Percentiles rank a stretch among this genome's conserved stretches.
Evolutionary conservation across 257 asterid genomes (phyloP).

Genomic region (Solanum piurae): DNA sequence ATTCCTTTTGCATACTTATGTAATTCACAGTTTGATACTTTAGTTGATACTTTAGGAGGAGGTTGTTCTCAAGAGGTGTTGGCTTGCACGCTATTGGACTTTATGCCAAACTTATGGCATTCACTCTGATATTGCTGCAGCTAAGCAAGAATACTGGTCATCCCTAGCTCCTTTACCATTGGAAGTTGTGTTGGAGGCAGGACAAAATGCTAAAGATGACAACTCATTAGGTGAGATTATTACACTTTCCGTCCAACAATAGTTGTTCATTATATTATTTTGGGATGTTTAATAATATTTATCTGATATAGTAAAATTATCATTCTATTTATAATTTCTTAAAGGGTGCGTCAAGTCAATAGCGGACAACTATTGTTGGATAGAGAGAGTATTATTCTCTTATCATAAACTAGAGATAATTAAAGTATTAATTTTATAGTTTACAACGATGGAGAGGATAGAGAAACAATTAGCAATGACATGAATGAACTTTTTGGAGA

Average conservation of each 20-base stretch:
- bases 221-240: constrained; percentile 26
- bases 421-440: constrained; percentile 17
- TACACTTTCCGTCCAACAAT: not conserved
- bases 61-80: constrained; percentile 83
- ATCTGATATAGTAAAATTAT: not conserved
- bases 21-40: constrained; percentile 34
- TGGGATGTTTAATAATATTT: not conserved
- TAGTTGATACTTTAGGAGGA: constrained; percentile 73
- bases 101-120: constrained; percentile 69
- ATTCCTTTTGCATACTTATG: constrained; percentile 15
- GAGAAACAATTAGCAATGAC: constrained; percentile 30
- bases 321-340: no score
- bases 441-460: constrained; percentile 48
- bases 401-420: not conserved
- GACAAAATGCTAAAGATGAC: constrained; percentile 55
- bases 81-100: constrained; percentile 92
- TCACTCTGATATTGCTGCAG: constrained; percentile 64
- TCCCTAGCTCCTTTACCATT: constrained; percentile 51
- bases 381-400: no score
- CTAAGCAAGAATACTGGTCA: constrained; percentile 78
- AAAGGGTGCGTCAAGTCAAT: not conserved
- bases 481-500: constrained; percentile 32
- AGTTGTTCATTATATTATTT: not conserved
- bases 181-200: constrained; percentile 72
- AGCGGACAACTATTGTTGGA: no score